Evolutionary conservation across 2,329 filamentous ascomycete species (phyloP).

Genomic region (Cytospora piceicola): DNA sequence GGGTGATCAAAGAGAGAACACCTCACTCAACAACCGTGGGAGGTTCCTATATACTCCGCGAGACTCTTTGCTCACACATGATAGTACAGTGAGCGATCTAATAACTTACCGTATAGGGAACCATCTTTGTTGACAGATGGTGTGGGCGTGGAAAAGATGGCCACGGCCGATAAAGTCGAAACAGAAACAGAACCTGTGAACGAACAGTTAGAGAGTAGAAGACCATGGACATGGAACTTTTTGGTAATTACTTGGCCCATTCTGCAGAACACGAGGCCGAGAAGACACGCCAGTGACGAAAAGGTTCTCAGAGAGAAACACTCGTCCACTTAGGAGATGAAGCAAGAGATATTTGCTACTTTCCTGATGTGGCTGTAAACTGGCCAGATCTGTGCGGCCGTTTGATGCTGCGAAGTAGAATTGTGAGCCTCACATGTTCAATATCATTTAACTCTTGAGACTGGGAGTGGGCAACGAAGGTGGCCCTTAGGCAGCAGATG

Average conservation of each 20-base stretch:
- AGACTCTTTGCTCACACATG: background rate
- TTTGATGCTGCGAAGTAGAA: background rate
- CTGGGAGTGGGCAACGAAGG: background rate
- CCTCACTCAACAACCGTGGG: too few species aligned
- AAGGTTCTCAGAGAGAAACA: background rate
- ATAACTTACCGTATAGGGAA: background rate
- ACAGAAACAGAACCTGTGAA: background rate
- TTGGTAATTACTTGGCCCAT: background rate
- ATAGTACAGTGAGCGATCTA: background rate
- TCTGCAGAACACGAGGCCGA: background rate
- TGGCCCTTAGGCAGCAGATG: background rate
- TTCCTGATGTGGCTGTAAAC: background rate
- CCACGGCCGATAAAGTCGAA: background rate
- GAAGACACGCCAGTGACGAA: background rate
- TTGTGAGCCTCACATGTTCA: background rate
- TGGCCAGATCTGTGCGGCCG: background rate
- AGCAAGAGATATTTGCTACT: background rate
- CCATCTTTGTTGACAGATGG: background rate
- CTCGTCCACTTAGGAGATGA: background rate
- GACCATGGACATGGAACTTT: background rate
- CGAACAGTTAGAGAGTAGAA: background rate
- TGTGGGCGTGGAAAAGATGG: background rate
- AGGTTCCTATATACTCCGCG: background rate
- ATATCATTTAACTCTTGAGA: background rate
- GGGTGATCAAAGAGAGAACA: background rate